A percentile compares a stretch with the other conserved stretches of the same genome.
Evolutionary conservation across 208 protist species (phyloP).

Genomic region (Trypanosoma cruzi): DNA sequence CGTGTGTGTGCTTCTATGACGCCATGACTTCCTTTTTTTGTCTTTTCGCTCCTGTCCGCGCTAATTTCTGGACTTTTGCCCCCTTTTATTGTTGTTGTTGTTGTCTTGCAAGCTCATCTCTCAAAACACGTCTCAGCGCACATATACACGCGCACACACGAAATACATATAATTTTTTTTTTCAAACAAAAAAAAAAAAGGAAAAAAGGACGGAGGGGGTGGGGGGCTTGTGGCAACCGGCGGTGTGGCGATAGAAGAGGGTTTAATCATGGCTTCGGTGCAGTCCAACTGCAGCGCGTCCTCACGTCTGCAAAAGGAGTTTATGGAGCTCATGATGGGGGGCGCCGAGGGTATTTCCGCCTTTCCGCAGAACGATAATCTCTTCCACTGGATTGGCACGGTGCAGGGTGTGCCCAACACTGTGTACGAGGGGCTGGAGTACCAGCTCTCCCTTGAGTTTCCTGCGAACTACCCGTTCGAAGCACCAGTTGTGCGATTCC

Average conservation of each 20-base stretch:
- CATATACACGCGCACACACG: too few species aligned
- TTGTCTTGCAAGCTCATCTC: too few species aligned
- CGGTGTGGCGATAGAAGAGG: conserved; percentile 4
- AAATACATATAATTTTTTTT: not conserved
- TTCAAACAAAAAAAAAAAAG: not conserved
- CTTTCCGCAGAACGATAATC: conserved; percentile 95
- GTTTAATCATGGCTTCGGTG: conserved; percentile 8
- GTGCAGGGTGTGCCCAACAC: conserved; percentile 86
- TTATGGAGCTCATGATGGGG: conserved; percentile 94
- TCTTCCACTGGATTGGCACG: conserved; percentile 93
- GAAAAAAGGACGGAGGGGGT: not conserved
- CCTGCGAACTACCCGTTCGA: conserved; percentile 94
- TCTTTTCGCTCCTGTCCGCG: too few species aligned
- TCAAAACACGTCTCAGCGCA: not conserved
- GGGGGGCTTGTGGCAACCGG: not conserved
- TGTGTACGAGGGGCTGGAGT: conserved; percentile 93
- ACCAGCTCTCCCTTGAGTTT: conserved; percentile 93
- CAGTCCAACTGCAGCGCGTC: conserved; percentile 51
- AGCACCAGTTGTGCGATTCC: conserved; percentile 93
- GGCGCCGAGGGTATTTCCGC: conserved; percentile 91
- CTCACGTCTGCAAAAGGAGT: conserved; percentile 90
- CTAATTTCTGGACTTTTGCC: too few species aligned
- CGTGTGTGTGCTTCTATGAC: too few species aligned
- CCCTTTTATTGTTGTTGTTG: too few species aligned
- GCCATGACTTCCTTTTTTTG: too few species aligned